Evolutionary conservation across 257 asterid species (phyloP), one percentile per base, ranked within the genome.

Genomic region (Datura wrightii): DNA sequence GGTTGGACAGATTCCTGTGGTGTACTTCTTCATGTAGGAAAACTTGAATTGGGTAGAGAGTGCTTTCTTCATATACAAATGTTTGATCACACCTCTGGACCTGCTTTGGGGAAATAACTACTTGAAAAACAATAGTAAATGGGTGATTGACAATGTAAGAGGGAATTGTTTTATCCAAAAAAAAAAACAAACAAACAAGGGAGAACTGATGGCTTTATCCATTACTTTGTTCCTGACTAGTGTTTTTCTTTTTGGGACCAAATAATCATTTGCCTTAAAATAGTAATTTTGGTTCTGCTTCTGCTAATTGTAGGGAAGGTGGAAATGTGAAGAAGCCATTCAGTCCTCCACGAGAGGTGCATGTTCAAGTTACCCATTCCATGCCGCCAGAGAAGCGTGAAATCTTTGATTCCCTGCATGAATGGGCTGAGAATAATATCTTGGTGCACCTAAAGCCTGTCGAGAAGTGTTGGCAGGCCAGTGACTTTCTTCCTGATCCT

Each of bases 401-500:
- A 84, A 89, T 94, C 79, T 93, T 94, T 67, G 58, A 89, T 56
- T 93, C 97, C 11, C 88, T 94, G 74, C 85, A 91, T 4, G 82
- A 65, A 81, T 94, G 96, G 97, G 96, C 96, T 8, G 89, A 90
- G 78, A 55, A 86, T 10, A 88, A 94, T 82, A 60, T 94, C 53
- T 85, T 94, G 89, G 90, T 91, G 84, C 95, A 87, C 84, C 91
- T 94, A 42, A 94, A 93, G 89, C 87, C 84, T 5, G 97, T 92
- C 5, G 97, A 94, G 66, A 93, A 92, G 56, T 88, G 85, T 31
- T 94, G 97, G 97, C 95, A 92, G 86, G 97, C 98, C 10, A 70
- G 79, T 13, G 96, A 94, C 85, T 94, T 93, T 80, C 89, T 94
- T 46, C 97, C 97, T 0, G 95, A 93, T 69, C 89, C 96, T 31